Conservation (phyloP, 2,329 filamentous ascomycete species). For the Penicillium sp. region DNA sequence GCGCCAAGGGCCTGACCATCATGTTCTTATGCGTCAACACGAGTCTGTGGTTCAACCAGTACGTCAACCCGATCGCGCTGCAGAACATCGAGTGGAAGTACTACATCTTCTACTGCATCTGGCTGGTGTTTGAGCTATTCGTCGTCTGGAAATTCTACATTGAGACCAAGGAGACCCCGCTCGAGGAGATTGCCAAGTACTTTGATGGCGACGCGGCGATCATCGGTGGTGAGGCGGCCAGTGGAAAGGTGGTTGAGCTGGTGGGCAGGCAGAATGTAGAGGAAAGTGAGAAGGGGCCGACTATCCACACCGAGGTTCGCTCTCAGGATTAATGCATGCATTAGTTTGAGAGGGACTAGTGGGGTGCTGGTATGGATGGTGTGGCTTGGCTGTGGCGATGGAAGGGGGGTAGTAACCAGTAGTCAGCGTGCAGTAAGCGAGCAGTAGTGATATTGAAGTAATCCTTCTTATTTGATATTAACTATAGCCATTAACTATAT, state of each 20-base stretch:
- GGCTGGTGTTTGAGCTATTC: slow-evolving; percentile 36
- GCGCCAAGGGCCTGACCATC: slow-evolving; percentile 53
- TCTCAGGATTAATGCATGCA: not conserved
- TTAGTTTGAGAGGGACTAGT: not conserved
- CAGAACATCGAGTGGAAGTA: slow-evolving; percentile 42
- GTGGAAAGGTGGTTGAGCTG: slow-evolving; percentile 4
- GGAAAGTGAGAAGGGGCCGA: slow-evolving; percentile 5
- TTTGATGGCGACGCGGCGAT: slow-evolving; percentile 26
- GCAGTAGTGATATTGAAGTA: not conserved
- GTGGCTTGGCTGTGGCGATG: not conserved
- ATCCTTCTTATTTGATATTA: not conserved
- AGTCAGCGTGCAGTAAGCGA: not conserved
- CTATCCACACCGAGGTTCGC: not conserved
- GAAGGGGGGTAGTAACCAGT: no score
- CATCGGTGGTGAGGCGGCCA: slow-evolving; percentile 9
- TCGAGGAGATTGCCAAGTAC: slow-evolving; percentile 44
- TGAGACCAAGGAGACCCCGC: slow-evolving; percentile 38
- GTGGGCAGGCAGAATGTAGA: not conserved
- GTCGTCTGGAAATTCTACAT: slow-evolving; percentile 45
- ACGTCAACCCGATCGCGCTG: slow-evolving; percentile 40
- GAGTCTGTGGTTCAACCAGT: slow-evolving; percentile 42
- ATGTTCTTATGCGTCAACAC: slow-evolving; percentile 39
- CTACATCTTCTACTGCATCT: slow-evolving; percentile 44
- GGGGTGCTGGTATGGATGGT: not conserved
- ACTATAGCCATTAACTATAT: not conserved